Evolutionary conservation across 768 basidiomycete species (phyloP).

Genomic region (Megacollybia marginata): DNA sequence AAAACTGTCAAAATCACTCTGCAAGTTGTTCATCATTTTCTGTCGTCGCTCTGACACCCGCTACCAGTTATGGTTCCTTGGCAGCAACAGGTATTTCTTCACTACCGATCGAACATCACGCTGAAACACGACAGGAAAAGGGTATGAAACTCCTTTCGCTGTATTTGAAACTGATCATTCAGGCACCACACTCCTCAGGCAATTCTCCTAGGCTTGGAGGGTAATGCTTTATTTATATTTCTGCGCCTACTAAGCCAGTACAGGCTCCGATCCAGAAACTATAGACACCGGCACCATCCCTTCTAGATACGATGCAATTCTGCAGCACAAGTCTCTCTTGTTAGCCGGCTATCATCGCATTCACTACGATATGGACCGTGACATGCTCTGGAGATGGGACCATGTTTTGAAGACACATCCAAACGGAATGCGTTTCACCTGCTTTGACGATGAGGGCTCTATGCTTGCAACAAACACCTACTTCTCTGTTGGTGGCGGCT

Average conservation of each 20-base stretch:
- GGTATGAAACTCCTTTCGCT: conserved; percentile 34
- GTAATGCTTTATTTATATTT: conserved; percentile 13
- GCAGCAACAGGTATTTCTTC: conserved; percentile 70
- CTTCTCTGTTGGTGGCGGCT: conserved; percentile 90
- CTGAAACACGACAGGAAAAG: conserved; percentile 48
- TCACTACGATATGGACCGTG: conserved; percentile 78
- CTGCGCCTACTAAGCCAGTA: neutral
- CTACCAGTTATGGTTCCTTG: conserved; percentile 74
- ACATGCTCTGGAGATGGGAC: conserved; percentile 92
- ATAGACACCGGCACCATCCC: conserved; percentile 84
- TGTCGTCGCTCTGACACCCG: neutral
- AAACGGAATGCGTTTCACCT: conserved; percentile 91
- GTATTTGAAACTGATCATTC: neutral
- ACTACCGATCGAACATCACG: neutral
- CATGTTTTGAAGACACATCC: conserved; percentile 84
- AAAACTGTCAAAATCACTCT: conserved; percentile 75
- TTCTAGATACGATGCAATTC: conserved; percentile 64
- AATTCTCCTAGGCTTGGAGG: conserved; percentile 77
- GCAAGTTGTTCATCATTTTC: conserved; percentile 30
- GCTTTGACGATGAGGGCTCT: conserved; percentile 74
- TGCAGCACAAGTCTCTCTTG: conserved; percentile 54
- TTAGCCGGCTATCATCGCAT: conserved; percentile 75
- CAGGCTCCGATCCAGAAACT: conserved; percentile 86
- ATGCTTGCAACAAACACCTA: conserved; percentile 93
- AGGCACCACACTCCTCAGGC: conserved; percentile 88